Conservation (phyloP, 257 asterid species). For the Penstemon newberryi region DNA sequence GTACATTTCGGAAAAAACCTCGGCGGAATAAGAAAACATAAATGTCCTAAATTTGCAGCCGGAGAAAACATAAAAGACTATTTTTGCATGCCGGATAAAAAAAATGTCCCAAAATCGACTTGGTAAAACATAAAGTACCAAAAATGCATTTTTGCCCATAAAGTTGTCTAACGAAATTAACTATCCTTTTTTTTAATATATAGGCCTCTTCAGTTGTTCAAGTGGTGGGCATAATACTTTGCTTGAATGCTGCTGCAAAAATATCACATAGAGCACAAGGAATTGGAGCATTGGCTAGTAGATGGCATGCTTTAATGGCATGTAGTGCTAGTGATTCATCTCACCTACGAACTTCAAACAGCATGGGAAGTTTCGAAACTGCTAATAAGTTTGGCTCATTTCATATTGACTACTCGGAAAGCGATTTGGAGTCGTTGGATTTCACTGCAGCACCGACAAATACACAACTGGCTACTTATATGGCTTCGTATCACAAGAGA, state of each 20-base stretch:
- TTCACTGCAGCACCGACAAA: slow-evolving; percentile 47
- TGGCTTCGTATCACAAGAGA: slow-evolving; percentile 81
- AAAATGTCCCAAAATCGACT: not conserved
- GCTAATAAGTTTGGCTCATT: slow-evolving; percentile 27
- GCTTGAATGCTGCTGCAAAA: slow-evolving; percentile 55
- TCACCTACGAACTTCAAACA: slow-evolving; percentile 36
- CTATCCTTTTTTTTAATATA: not conserved
- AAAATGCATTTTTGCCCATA: not conserved
- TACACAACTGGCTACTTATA: slow-evolving; percentile 57
- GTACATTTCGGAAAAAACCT: no score
- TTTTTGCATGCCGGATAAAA: no score
- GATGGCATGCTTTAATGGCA: slow-evolving; percentile 48
- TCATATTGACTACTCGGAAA: slow-evolving; percentile 37
- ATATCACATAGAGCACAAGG: slow-evolving; percentile 54
- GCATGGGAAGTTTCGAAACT: slow-evolving; percentile 32
- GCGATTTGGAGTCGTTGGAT: slow-evolving; percentile 72
- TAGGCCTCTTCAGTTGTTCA: slow-evolving; percentile 51
- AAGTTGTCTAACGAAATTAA: not conserved
- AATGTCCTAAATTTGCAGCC: no score
- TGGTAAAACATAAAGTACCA: not conserved
- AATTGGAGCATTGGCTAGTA: slow-evolving; percentile 44
- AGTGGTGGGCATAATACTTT: slow-evolving; percentile 46
- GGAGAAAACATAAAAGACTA: no score
- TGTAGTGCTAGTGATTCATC: slow-evolving; percentile 38
- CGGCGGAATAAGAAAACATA: no score